phyloP scores from a whole-genome alignment of 495 filamentous ascomycete species.

The Pseudoneurospora amorphoporcata region DNA sequence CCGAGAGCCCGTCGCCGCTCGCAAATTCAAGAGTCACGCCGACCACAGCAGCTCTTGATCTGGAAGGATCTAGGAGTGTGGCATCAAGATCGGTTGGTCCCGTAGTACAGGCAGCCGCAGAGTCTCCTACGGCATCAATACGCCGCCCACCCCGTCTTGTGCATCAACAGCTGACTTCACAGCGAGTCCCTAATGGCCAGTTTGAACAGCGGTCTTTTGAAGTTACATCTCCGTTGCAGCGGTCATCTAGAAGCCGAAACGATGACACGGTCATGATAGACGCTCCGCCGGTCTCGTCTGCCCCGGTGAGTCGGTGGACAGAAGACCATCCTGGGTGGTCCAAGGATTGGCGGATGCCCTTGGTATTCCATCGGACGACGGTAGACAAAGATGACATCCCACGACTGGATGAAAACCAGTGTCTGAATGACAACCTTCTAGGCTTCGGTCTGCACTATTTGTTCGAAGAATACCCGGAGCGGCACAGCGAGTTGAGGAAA shows the following conservation, averaged over 20 bases:
- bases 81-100: background rate
- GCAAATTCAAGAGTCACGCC: background rate
- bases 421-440: slow-evolving; percentile 86
- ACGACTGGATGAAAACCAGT: slow-evolving; percentile 73
- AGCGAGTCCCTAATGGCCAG: background rate
- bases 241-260: background rate
- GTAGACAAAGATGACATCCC: slow-evolving; percentile 72
- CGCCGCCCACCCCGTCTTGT: slow-evolving; percentile 2
- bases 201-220: background rate
- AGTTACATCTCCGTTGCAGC: background rate
- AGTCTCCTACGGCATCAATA: background rate
- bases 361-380: slow-evolving; percentile 61
- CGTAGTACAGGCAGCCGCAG: background rate
- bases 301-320: slow-evolving; percentile 27
- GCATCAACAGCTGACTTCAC: slow-evolving; percentile 2
- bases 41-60: background rate
- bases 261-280: background rate
- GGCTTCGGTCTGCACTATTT: slow-evolving; percentile 75
- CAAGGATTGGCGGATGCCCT: slow-evolving; percentile 40
- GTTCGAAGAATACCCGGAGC: slow-evolving; percentile 50
- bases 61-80: background rate
- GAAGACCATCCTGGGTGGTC: slow-evolving; percentile 31
- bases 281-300: background rate
- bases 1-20: background rate
- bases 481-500: slow-evolving; percentile 45